These are phyloP conservation scores for Aaosphaeria pasadenensis DNA, from an alignment of 2,329 filamentous ascomycete species.

Conservation along the genomic window DNA sequence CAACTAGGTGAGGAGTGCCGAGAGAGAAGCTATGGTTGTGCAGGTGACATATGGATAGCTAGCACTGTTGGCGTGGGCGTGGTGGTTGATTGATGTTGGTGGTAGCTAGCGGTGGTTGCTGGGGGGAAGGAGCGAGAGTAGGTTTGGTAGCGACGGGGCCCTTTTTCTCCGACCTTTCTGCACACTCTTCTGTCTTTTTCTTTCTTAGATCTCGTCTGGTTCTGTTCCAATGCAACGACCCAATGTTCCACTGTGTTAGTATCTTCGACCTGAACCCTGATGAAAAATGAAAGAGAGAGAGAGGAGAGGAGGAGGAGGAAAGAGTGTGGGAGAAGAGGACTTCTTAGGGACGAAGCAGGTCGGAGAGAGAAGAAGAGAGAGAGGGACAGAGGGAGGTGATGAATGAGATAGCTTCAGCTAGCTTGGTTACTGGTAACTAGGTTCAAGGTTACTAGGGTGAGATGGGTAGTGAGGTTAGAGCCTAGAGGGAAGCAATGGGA, in stretches of 20 bases:
- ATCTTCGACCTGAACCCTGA: too few relatives aligned
- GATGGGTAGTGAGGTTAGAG: too few relatives aligned
- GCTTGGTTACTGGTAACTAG: too few relatives aligned
- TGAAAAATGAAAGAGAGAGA: neutral
- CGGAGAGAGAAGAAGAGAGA: conserved; percentile 23
- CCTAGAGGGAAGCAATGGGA: neutral
- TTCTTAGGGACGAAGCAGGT: conserved; percentile 41
- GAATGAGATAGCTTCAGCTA: conserved; percentile 22
- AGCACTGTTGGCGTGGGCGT: conserved; percentile 11
- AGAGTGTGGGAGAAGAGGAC: conserved; percentile 22
- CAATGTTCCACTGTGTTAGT: neutral
- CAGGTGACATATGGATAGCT: conserved; percentile 16
- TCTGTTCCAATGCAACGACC: conserved; percentile 17
- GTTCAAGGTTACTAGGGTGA: too few relatives aligned
- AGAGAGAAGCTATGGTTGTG: conserved; percentile 16
- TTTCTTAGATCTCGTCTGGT: too few relatives aligned
- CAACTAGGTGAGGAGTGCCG: conserved; percentile 10
- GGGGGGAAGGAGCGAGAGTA: neutral
- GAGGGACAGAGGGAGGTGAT: conserved; percentile 21
- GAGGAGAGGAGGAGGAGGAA: conserved; percentile 18
- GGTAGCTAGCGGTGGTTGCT: neutral
- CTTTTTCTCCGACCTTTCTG: too few relatives aligned
- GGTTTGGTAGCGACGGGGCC: neutral
- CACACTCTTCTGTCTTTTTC: too few relatives aligned
- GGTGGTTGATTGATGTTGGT: conserved; percentile 6